A percentile compares a stretch with the other conserved stretches of the same genome.
Conservation (phyloP, 139 green algal genomes). For the Volvox africanus region DNA sequence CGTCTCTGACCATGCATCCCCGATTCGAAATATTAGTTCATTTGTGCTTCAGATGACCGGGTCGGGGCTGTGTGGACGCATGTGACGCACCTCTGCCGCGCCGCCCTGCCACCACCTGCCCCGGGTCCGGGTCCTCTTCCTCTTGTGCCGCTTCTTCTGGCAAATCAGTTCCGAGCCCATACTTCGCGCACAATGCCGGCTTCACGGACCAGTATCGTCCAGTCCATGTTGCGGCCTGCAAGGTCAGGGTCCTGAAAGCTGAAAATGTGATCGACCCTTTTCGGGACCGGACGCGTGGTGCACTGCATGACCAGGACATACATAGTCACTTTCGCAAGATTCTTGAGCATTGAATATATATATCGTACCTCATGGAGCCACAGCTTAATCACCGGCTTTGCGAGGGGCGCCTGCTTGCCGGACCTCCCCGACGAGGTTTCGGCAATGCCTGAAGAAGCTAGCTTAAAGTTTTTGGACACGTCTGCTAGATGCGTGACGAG, state of each 20-base stretch:
- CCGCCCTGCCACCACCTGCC: background rate
- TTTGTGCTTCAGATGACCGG: too few species aligned
- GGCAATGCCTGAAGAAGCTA: background rate
- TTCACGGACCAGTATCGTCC: slow-evolving; percentile 39
- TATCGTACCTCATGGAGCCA: slow-evolving; percentile 36
- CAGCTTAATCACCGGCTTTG: slow-evolving; percentile 20
- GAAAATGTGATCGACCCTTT: background rate
- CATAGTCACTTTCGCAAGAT: background rate
- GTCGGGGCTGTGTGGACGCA: too few species aligned
- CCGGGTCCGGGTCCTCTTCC: slow-evolving; percentile 12
- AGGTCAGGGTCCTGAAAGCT: background rate
- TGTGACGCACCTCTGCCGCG: slow-evolving; percentile 6
- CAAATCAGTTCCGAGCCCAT: background rate
- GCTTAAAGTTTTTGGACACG: background rate
- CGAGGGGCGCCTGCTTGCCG: slow-evolving; percentile 8
- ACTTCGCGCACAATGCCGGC: slow-evolving; percentile 13
- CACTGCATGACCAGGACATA: background rate
- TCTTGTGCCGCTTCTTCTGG: slow-evolving; percentile 10
- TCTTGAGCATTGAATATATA: background rate
- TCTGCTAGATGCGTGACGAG: slow-evolving; percentile 43
- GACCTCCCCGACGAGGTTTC: background rate
- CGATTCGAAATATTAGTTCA: too few species aligned
- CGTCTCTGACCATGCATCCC: too few species aligned
- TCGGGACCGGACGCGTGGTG: background rate
- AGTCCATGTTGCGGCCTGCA: slow-evolving; percentile 35